Evolutionary conservation across 352 stramenopile species (phyloP), one percentile per base, ranked within the genome.

Genomic region (Phytopythium chamaehyphon): DNA sequence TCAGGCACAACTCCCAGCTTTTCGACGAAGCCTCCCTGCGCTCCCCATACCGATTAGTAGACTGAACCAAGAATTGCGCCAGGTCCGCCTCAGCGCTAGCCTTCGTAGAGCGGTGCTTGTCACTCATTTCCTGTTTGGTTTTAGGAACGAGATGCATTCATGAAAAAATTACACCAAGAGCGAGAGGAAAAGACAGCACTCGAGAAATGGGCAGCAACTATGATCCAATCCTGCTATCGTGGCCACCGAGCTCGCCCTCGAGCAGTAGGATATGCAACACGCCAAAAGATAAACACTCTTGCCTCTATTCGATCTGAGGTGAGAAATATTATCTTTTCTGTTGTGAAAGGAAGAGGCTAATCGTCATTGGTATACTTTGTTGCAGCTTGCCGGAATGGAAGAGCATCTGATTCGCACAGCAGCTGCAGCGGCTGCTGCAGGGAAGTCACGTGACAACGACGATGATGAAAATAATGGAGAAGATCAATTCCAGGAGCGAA

Each of bases 171-270:
- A 21, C 37, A 60, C 3, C 57, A 64, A 15, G 79, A 90, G 39
- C 67, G 76, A 6, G 54, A 68, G 1, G 71, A 82, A 24, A 87
- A 87, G 26, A 15, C 45, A 0, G 36, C 57, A 23, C 61, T 86
- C 0, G 79, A 90, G 23, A 59, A 43, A 15, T 90, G 79, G 79
- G 79, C 79, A 6, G 72, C 73, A 5, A 87, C 64, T 9, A 79
- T 71, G 35, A 87, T 90, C 53, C 79, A 90, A 44, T 67, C 76
- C 5, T 77, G 64, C 51, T 90, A 76, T 46, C 63, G 76, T 6
- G 74, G 79, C 2, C 86, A 73, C 47, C 56, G 65, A 0, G 66
- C 48, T 12, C 79, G 79, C 2, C 76, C 79, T 2, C 64, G 67
- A 0, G 51, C 61, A 3, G 36, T 76, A 18, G 57, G 64, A n/a